Evolutionary conservation across 345 rosid genomes (phyloP), one percentile per base, ranked within the genome.

Genomic region (Geranium brycei): DNA sequence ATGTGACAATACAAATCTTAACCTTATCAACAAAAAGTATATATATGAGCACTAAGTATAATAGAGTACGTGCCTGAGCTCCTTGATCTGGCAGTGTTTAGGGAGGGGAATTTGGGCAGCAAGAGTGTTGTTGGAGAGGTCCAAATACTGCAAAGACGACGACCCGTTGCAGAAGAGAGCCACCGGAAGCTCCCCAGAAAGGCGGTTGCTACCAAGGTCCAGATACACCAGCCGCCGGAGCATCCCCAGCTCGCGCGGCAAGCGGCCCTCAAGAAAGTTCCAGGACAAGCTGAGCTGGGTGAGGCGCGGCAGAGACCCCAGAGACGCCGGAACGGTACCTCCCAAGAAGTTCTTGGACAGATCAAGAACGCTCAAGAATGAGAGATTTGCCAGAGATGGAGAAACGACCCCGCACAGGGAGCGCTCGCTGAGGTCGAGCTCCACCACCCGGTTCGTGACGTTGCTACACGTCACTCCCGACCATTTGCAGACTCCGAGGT

Each of bases 71-170:
- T 47, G 10, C 53, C 76, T 83, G 64, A 92, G 68, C 17, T 80
- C 75, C 58, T 15, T 59, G 19, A 87, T 85, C 53, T 69, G 68
- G 58, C 93, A 89, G 19, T 64, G 82, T 40, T 71, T 78, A 63
- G 68, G 71, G 35, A 79, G 31, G 40, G 89, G 95, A 31, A 89
- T 83, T 69, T 73, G 65, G 2, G 93, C 96, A 3, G 73, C 77
- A 51, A 92, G 63, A 60, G 93, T 77, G 62, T 92, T 92, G 78
- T 92, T 87, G 16, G 98, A 89, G 18, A 92, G 78, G 66, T 92
- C 98, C 19, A 87, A 59, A 35, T 89, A 87, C 47, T 86, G 74
- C 16, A 89, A 68, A 63, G 84, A 78, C 32, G 87, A 73, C 19
- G 53, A 47, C 1, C 80, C 80, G 51, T 86, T 86, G 79, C 96